Percentiles rank a stretch among this genome's conserved stretches.
These are phyloP conservation scores for Nakazawaea pomicola DNA, from an alignment of 805 yeast species.

Conservation along the genomic window DNA sequence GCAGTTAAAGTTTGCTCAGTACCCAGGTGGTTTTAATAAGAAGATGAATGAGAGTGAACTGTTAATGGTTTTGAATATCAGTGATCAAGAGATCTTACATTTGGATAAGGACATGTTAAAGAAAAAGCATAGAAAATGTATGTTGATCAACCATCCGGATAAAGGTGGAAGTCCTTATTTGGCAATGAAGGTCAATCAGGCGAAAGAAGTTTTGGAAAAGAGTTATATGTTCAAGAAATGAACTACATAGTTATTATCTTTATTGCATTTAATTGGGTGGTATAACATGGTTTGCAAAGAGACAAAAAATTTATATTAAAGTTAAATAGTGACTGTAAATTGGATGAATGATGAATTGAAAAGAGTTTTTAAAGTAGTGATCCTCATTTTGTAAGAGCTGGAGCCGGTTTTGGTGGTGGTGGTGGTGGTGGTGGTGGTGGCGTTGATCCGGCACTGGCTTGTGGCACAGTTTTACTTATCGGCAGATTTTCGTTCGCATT, in stretches of 20 bases:
- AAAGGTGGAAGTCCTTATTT: constrained; percentile 80
- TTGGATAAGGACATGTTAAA: constrained; percentile 48
- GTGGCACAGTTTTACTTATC: neutral
- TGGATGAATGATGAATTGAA: too few relatives aligned
- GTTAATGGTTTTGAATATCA: constrained; percentile 54
- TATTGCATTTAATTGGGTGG: too few relatives aligned
- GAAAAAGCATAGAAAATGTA: constrained; percentile 66
- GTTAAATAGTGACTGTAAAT: too few relatives aligned
- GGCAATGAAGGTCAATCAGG: constrained; percentile 83
- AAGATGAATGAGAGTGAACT: constrained; percentile 72
- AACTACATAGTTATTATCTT: too few relatives aligned
- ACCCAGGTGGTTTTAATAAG: constrained; percentile 58
- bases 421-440: neutral
- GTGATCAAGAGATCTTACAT: constrained; percentile 48
- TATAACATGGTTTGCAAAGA: too few relatives aligned
- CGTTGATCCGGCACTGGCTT: neutral
- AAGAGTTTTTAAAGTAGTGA: too few relatives aligned
- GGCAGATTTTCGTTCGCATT: too few relatives aligned
- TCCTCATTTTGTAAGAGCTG: too few relatives aligned
- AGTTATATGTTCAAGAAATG: constrained; percentile 36
- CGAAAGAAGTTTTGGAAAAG: constrained; percentile 74
- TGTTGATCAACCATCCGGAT: constrained; percentile 86
- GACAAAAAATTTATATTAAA: too few relatives aligned
- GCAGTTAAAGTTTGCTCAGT: constrained; percentile 29
- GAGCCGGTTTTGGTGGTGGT: too few relatives aligned